A percentile compares a stretch with the other conserved stretches of the same genome.
Evolutionary conservation across 2,329 filamentous ascomycete genomes (phyloP).

Genomic region (Alternaria tenuissima): DNA sequence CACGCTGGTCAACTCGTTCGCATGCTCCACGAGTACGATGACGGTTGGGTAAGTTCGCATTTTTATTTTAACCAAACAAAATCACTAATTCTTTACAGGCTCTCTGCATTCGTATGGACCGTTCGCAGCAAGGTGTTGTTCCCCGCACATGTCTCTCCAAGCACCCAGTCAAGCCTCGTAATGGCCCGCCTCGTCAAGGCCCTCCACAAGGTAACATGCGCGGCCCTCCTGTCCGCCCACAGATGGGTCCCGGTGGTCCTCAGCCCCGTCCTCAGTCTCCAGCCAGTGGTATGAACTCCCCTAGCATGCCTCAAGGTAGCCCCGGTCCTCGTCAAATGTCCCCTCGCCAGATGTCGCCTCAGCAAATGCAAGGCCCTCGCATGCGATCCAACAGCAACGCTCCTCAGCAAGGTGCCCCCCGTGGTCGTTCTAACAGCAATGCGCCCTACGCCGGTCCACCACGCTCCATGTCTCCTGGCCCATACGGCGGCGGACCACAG

Average conservation of each 20-base stretch:
- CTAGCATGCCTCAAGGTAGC: constrained; percentile 52
- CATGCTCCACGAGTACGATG: constrained; percentile 94
- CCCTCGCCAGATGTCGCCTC: constrained; percentile 34
- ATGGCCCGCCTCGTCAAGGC: constrained; percentile 54
- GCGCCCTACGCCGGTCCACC: constrained; percentile 46
- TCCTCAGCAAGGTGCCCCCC: constrained; percentile 36
- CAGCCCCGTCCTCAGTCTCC: constrained; percentile 56
- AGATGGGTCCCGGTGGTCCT: constrained; percentile 45
- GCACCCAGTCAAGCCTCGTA: constrained; percentile 86
- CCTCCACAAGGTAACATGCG: constrained; percentile 55
- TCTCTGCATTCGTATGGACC: constrained; percentile 89
- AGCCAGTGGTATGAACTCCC: constrained; percentile 57
- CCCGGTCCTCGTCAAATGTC: constrained; percentile 46
- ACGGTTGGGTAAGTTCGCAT: constrained; percentile 83
- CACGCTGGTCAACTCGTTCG: constrained; percentile 83
- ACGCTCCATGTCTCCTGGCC: constrained; percentile 52
- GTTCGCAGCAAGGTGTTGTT: constrained; percentile 89
- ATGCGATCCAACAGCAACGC: constrained; percentile 50
- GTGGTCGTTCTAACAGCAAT: constrained; percentile 50
- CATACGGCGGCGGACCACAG: constrained; percentile 48
- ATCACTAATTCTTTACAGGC: constrained; percentile 63
- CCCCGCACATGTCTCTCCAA: constrained; percentile 93
- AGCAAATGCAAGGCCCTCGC: constrained; percentile 37
- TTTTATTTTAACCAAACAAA: background rate
- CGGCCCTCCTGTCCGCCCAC: constrained; percentile 39